Evolutionary conservation across 176 grass and related monocot species (phyloP).

Genomic region (Saccharum officinarum): DNA sequence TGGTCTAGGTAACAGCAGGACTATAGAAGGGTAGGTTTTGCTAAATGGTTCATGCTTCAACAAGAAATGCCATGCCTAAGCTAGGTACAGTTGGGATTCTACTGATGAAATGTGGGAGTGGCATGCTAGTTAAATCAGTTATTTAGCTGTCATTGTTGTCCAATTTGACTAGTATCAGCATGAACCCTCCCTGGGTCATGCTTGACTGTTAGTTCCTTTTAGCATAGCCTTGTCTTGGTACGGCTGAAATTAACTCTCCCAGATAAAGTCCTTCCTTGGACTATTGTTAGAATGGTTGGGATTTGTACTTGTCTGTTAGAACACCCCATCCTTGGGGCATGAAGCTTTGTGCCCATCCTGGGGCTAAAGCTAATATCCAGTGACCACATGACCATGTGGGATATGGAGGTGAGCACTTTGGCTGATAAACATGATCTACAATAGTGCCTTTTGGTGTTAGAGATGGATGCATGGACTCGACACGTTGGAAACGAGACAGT

Average conservation of each 20-base stretch:
- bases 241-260: constrained; percentile 50
- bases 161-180: constrained; percentile 51
- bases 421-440: constrained; percentile 34
- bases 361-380: constrained; percentile 71
- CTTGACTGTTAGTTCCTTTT: constrained; percentile 55
- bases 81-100: constrained; percentile 51
- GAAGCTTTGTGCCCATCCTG: constrained; percentile 78
- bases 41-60: constrained; percentile 54
- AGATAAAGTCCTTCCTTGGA: constrained; percentile 55
- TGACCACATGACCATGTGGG: constrained; percentile 63
- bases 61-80: constrained; percentile 48
- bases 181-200: constrained; percentile 44
- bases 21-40: constrained; percentile 39
- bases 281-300: constrained; percentile 52
- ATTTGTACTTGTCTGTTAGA: constrained; percentile 65
- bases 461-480: constrained; percentile 60
- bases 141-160: constrained; percentile 43
- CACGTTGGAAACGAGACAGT: constrained; percentile 51
- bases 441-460: constrained; percentile 55
- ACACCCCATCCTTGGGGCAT: constrained; percentile 69
- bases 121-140: constrained; percentile 35
- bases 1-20: constrained; percentile 40
- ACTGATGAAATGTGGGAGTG: constrained; percentile 43
- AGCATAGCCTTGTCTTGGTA: constrained; percentile 40
- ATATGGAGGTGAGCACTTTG: constrained; percentile 50